Conservation (phyloP, 1,284 basidiomycete genomes). For the Boletus semigastroideus region DNA sequence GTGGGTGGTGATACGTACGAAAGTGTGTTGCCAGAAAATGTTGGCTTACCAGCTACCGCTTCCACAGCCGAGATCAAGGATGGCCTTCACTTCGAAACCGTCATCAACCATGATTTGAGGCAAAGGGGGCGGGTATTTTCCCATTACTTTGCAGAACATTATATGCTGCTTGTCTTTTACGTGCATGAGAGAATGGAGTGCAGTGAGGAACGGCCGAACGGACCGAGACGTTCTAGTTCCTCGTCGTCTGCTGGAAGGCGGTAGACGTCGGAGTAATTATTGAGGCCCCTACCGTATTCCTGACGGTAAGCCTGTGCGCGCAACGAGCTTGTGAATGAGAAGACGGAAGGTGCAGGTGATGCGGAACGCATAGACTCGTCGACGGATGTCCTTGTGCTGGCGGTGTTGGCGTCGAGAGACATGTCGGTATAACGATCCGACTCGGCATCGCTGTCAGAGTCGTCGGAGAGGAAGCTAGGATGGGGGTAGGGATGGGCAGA, state of each 20-base stretch:
- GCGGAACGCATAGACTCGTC: conserved; percentile 54
- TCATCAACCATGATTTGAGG: conserved; percentile 57
- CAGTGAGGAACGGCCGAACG: conserved; percentile 20
- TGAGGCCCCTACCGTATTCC: conserved; percentile 67
- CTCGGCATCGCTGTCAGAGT: conserved; percentile 32
- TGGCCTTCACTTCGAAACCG: conserved; percentile 55
- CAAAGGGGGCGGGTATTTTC: conserved; percentile 61
- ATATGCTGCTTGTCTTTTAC: conserved; percentile 61
- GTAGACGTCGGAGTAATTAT: conserved; percentile 78
- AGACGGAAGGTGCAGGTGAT: conserved; percentile 66
- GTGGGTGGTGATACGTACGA: conserved; percentile 13
- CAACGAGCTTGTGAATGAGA: conserved; percentile 63
- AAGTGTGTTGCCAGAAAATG: conserved; percentile 1
- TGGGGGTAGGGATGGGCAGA: conserved; percentile 7
- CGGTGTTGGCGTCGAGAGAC: conserved; percentile 41
- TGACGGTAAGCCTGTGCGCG: conserved; percentile 57
- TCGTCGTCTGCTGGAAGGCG: conserved; percentile 73
- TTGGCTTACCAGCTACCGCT: conserved; percentile 66
- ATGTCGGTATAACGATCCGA: conserved; percentile 35
- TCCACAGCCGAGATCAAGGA: conserved; percentile 77
- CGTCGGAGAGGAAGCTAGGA: conserved; percentile 30
- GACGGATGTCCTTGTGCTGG: conserved; percentile 49
- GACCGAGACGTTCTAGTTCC: conserved; percentile 67
- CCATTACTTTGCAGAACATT: conserved; percentile 62
- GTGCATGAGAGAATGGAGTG: conserved; percentile 14